Evolutionary conservation across 129 eudicot genomes (phyloP).

Genomic region (Flaveria trinervia): DNA sequence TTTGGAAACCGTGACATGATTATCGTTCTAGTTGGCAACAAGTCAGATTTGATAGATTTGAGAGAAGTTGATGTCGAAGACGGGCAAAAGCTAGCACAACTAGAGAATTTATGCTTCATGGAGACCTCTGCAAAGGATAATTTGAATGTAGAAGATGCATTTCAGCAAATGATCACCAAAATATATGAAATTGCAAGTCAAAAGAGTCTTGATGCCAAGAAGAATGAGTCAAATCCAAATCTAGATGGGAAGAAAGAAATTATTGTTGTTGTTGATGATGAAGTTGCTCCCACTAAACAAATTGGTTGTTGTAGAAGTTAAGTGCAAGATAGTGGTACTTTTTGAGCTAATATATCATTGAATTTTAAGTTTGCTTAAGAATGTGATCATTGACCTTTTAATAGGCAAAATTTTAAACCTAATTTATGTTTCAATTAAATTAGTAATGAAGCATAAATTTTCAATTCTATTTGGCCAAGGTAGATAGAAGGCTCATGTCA

Average conservation of each 20-base stretch:
- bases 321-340: neutral
- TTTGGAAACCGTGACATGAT: conserved; percentile 67
- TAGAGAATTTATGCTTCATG: conserved; percentile 65
- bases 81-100: conserved; percentile 62
- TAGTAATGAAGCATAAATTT: too few relatives aligned
- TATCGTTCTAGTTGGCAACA: conserved; percentile 75
- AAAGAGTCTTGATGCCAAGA: conserved; percentile 51
- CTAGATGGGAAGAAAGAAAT: conserved; percentile 56
- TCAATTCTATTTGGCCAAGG: too few relatives aligned
- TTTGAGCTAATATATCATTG: neutral
- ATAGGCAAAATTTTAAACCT: neutral
- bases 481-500: too few relatives aligned
- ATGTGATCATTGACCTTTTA: conserved; percentile 8
- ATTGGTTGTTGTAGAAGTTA: conserved; percentile 56
- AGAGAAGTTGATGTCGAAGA: conserved; percentile 69
- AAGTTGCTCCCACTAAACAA: conserved; percentile 55
- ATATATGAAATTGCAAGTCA: conserved; percentile 57
- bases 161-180: conserved; percentile 67
- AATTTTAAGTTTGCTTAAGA: neutral
- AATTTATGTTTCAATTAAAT: too few relatives aligned
- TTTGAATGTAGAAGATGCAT: conserved; percentile 74
- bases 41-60: conserved; percentile 55
- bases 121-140: conserved; percentile 83
- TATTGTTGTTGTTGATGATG: conserved; percentile 51
- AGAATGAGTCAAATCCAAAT: conserved; percentile 23